Base-by-base conservation (phyloP, 164 flowering plant genomes). In the Magnolia kwangsiensis region DNA sequence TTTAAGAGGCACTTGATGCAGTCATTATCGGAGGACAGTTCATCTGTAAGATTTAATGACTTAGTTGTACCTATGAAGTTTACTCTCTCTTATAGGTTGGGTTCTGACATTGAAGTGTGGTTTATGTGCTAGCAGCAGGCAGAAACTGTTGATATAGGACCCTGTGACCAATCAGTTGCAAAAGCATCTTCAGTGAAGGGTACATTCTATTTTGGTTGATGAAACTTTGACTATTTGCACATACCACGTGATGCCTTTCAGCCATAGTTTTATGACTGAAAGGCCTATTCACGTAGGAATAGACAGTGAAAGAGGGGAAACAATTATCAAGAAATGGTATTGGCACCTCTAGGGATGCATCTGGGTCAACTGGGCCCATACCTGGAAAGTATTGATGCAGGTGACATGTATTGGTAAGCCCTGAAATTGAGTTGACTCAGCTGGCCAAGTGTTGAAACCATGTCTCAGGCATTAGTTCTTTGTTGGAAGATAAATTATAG, bases 1-100 rank as follows among this genome's bases (percentile, higher is more conserved):
- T 96, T 96, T 84, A 96, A 92, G 84, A 86, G 90, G 78, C 99
- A 96, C 72, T 85, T 96, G 80, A 90, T 96, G 94, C 97, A 85
- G 80, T 96, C 99, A 19, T 83, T 96, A 10, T 92, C 75, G 77
- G 99, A 92, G 63, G 98, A 94, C 61, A 85, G 72, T 78, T 76
- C 89, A 71, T 75, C 94, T 50, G 99, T 96, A 89, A 86, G 96
- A 79, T 70, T 61, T 72, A 7, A 55, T 21, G 5, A 23, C n/a
- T n/a, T 27, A 7, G 8, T 27, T 50, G 18, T 55, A 55, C 13
- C 13, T 55, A 10, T 55, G 13, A 16, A 55, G 18, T 50, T n/a
- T 20, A 71, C 7, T 21, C 14, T 51, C 19, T 51, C 31, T 11
- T 8, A 19, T 18, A 16, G 3, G 14, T 74, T 1, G 11, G 23